These are phyloP conservation scores for Marvania coccoides DNA, from an alignment of 139 green algal species.

Conservation along the genomic window DNA sequence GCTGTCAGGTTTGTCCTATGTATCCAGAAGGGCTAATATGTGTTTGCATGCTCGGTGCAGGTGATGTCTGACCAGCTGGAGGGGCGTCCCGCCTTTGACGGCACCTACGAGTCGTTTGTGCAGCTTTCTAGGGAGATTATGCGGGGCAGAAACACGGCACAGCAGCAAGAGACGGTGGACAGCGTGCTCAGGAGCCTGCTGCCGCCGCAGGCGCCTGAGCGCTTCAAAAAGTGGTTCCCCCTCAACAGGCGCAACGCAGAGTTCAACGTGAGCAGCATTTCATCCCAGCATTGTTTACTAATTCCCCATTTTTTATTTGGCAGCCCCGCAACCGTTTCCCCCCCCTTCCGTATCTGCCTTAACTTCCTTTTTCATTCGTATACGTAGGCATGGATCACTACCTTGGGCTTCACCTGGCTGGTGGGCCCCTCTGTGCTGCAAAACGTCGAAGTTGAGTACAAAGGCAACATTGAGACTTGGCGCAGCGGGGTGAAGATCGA, in stretches of 20 bases:
- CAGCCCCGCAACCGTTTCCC: not conserved
- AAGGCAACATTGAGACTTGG: constrained; percentile 25
- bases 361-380: constrained; percentile 30
- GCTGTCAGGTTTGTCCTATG: not conserved
- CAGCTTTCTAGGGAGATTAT: constrained; percentile 45
- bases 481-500: constrained; percentile 41
- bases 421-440: constrained; percentile 37
- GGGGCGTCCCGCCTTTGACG: constrained; percentile 12
- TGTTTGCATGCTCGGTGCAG: too few species aligned
- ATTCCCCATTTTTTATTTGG: not conserved
- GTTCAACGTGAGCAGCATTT: constrained; percentile 32
- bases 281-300: constrained; percentile 20
- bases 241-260: constrained; percentile 20
- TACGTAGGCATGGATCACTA: constrained; percentile 45
- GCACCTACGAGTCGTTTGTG: constrained; percentile 45
- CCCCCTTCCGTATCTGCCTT: too few species aligned
- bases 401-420: constrained; percentile 48
- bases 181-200: constrained; percentile 33
- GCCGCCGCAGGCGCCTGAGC: constrained; percentile 21
- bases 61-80: constrained; percentile 45
- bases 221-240: constrained; percentile 42
- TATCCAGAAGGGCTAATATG: constrained; percentile 14
- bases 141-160: constrained; percentile 29
- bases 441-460: constrained; percentile 26
- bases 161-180: constrained; percentile 42